Percentiles rank a stretch among this genome's conserved stretches.
Conservation (phyloP, 176 grass and related monocot genomes). For the Echinochloa phyllopogon region DNA sequence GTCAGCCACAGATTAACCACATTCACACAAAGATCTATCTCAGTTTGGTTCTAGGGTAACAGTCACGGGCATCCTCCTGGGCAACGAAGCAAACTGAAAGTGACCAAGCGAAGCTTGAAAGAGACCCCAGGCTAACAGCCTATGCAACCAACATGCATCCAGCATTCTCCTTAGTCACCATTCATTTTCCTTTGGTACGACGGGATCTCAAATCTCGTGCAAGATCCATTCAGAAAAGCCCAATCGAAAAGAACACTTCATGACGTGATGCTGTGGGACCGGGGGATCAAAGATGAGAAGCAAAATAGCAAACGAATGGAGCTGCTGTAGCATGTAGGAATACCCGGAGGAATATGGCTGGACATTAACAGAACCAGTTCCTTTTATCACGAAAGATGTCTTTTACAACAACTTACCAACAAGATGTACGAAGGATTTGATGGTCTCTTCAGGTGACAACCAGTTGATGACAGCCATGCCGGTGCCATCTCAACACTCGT, state of each 20-base stretch:
- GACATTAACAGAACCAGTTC: not conserved
- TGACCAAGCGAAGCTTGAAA: conserved; percentile 22
- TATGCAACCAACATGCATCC: conserved; percentile 26
- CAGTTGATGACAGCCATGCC: not conserved
- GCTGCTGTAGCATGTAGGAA: not conserved
- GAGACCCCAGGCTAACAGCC: not conserved
- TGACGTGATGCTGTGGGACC: not conserved
- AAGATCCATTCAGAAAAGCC: conserved; percentile 33
- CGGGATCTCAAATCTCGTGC: not conserved
- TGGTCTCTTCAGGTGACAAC: not conserved
- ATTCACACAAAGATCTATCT: not conserved
- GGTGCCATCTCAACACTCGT: conserved; percentile 11
- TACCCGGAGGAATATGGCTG: not conserved
- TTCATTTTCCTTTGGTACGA: conserved; percentile 5
- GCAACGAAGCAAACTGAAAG: conserved; percentile 15
- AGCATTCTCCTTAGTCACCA: not conserved
- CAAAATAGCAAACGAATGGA: conserved; percentile 37
- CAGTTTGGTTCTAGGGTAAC: not conserved
- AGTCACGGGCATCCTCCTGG: conserved; percentile 15
- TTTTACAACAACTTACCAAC: conserved; percentile 26
- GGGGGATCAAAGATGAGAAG: conserved; percentile 11
- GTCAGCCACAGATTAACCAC: not conserved
- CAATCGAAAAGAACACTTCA: not conserved
- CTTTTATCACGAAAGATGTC: not conserved
- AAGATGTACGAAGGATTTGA: not conserved